Evolutionary conservation across 192 early-diverging fungal genomes (phyloP).

Genomic region (Gigaspora rosea): DNA sequence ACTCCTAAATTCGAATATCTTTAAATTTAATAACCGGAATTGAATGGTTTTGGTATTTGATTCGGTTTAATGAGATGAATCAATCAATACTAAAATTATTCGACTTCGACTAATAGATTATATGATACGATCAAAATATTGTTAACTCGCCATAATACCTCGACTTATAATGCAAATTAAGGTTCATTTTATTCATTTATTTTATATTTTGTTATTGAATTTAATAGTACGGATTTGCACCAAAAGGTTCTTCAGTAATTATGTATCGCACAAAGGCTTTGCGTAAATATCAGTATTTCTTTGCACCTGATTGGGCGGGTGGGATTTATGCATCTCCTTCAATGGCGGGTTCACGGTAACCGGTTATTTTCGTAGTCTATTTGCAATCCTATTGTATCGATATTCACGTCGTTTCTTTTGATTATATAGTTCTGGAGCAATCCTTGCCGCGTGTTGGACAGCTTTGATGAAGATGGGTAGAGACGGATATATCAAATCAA

Average conservation of each 20-base stretch:
- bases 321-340: constrained; percentile 95
- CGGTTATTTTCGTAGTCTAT: background rate
- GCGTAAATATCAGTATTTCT: constrained; percentile 92
- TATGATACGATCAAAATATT: too few species aligned
- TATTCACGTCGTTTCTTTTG: background rate
- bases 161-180: too few species aligned
- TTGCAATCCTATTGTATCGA: background rate
- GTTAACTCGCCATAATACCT: too few species aligned
- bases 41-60: too few species aligned
- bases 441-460: constrained; percentile 97
- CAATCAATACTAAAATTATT: too few species aligned
- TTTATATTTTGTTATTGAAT: background rate
- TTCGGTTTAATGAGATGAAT: too few species aligned
- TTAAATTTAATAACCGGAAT: too few species aligned
- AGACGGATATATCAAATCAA: constrained; percentile 81
- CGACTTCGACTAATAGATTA: too few species aligned
- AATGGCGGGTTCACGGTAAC: constrained; percentile 82
- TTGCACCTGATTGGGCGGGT: constrained; percentile 88
- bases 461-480: constrained; percentile 87
- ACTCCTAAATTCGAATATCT: too few species aligned
- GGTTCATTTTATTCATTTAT: too few species aligned
- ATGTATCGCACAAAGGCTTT: constrained; percentile 83
- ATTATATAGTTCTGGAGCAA: constrained; percentile 69
- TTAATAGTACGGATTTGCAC: constrained; percentile 88
- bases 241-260: constrained; percentile 95